A percentile compares a stretch with the other conserved stretches of the same genome.
Conservation (phyloP, 352 stramenopile genomes). For the Phytophthora aleatoria region DNA sequence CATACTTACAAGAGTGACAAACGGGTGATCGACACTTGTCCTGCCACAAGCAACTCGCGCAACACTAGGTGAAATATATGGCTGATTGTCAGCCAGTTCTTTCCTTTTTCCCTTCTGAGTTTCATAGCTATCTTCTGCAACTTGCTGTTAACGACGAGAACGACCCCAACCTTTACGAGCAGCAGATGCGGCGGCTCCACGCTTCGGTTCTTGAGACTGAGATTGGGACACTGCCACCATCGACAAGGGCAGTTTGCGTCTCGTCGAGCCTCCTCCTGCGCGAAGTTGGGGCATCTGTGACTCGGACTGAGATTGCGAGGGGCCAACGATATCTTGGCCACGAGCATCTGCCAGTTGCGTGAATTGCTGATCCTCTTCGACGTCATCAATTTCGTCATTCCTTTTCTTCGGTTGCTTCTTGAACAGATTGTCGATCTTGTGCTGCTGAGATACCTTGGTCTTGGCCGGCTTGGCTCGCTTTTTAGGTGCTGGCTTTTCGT, state of each 20-base stretch:
- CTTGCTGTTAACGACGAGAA: slow-evolving; percentile 48
- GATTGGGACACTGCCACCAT: slow-evolving; percentile 67
- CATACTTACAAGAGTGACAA: slow-evolving; percentile 2
- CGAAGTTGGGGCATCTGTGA: slow-evolving; percentile 41
- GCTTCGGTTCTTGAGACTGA: slow-evolving; percentile 35
- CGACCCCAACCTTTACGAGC: slow-evolving; percentile 73
- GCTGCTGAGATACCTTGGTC: slow-evolving; percentile 45
- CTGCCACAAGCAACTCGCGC: neutral
- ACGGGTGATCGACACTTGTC: neutral
- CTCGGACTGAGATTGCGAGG: slow-evolving; percentile 48
- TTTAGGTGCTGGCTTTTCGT: slow-evolving; percentile 24
- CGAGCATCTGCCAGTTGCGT: slow-evolving; percentile 43
- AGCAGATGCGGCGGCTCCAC: slow-evolving; percentile 23
- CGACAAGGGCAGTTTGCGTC: slow-evolving; percentile 74
- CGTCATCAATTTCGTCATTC: slow-evolving; percentile 49
- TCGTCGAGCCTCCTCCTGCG: slow-evolving; percentile 30
- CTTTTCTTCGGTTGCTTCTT: slow-evolving; percentile 32
- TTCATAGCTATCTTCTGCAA: slow-evolving; percentile 13
- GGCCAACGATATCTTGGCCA: slow-evolving; percentile 22
- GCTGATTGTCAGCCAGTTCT: slow-evolving; percentile 5
- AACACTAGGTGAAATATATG: slow-evolving; percentile 29
- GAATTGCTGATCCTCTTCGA: slow-evolving; percentile 80
- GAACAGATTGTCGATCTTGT: slow-evolving; percentile 69
- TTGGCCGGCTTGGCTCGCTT: slow-evolving; percentile 26
- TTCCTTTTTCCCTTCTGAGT: slow-evolving; percentile 16